These are phyloP conservation scores for Jackrogersella minutella DNA, from an alignment of 495 filamentous ascomycete species.

Conservation along the genomic window DNA sequence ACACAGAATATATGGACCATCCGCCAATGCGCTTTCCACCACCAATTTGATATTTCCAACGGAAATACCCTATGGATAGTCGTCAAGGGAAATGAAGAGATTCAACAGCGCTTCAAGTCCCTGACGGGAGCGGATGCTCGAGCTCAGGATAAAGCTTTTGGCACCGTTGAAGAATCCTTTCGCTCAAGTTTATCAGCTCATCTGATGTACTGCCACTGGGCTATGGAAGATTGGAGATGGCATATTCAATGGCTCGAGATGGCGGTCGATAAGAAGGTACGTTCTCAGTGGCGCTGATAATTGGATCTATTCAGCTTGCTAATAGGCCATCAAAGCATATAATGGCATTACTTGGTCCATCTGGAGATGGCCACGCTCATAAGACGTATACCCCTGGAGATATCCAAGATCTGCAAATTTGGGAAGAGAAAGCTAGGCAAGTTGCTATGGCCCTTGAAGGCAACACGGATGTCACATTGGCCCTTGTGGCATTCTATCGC, in stretches of 20 bases:
- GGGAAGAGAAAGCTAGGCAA: conserved; percentile 49
- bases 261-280: conserved; percentile 45
- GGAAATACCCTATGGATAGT: conserved; percentile 53
- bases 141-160: conserved; percentile 42
- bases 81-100: conserved; percentile 44
- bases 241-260: conserved; percentile 54
- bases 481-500: conserved; percentile 48
- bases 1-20: conserved; percentile 49
- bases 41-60: conserved; percentile 53
- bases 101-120: conserved; percentile 47
- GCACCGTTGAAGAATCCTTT: conserved; percentile 42
- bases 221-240: conserved; percentile 53
- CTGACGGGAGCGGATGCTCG: conserved; percentile 44
- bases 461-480: conserved; percentile 49
- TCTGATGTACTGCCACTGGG: conserved; percentile 52
- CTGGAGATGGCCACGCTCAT: conserved; percentile 23
- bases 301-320: not conserved
- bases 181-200: conserved; percentile 46
- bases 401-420: conserved; percentile 48
- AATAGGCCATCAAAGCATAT: conserved; percentile 18
- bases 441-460: conserved; percentile 49
- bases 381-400: conserved; percentile 39
- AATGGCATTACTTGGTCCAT: conserved; percentile 37
- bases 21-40: conserved; percentile 53
- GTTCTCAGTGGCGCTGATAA: not conserved